A percentile compares a stretch with the other conserved stretches of the same genome.
These are phyloP conservation scores for Ceratocystis eucalypticola DNA, from an alignment of 2,329 filamentous ascomycete genomes.

Conservation along the genomic window DNA sequence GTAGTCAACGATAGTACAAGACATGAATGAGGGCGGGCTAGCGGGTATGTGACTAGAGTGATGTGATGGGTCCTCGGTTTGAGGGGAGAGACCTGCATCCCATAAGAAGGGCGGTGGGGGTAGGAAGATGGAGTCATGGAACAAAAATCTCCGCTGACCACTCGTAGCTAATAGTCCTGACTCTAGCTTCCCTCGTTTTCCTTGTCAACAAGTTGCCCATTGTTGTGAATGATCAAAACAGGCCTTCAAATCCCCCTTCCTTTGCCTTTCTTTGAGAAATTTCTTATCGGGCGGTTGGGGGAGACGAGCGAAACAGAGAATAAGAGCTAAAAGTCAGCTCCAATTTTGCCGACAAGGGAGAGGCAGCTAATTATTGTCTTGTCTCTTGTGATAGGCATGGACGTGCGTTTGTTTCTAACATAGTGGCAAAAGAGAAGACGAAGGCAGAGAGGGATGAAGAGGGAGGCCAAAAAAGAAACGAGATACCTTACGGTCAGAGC, in stretches of 20 bases:
- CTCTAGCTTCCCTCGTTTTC: neutral
- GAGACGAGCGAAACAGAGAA: neutral
- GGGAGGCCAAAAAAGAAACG: neutral
- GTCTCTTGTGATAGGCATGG: neutral
- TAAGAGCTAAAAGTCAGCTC: neutral
- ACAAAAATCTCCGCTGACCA: neutral
- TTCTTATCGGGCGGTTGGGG: neutral
- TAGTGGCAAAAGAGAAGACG: neutral
- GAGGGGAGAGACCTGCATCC: slow-evolving; percentile 7
- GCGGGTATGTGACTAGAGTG: neutral
- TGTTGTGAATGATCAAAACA: neutral
- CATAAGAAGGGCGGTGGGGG: neutral
- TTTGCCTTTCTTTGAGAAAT: neutral
- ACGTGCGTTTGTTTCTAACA: slow-evolving; percentile 5
- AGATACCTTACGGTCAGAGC: neutral
- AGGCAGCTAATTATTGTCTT: slow-evolving; percentile 1
- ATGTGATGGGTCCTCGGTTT: neutral
- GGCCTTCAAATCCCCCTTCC: neutral
- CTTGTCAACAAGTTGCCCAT: neutral
- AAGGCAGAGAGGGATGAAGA: neutral
- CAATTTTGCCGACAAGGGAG: neutral
- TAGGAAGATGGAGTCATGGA: neutral
- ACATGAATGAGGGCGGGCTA: neutral
- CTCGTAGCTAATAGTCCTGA: neutral
- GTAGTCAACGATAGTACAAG: neutral